Percentiles rank a stretch among this genome's conserved stretches.
Evolutionary conservation across 1,284 basidiomycete genomes (phyloP).

Genomic region (Cryptococcus sp.): DNA sequence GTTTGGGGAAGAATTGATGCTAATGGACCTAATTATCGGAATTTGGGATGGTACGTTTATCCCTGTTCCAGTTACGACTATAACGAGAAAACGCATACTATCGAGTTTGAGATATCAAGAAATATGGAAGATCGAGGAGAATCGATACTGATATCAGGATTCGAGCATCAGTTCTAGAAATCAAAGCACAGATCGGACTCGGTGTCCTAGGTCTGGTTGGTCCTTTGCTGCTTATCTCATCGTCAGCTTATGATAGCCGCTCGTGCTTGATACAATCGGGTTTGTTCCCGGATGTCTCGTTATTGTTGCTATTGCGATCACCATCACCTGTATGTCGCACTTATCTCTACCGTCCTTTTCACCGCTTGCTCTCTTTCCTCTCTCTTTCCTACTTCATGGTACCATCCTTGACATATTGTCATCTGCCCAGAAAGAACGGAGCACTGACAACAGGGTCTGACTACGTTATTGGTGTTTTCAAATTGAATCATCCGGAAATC

Average conservation of each 20-base stretch:
- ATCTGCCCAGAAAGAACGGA: background rate
- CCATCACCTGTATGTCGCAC: conserved; percentile 34
- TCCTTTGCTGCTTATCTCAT: background rate
- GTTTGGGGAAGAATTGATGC: conserved; percentile 40
- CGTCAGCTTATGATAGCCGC: conserved; percentile 10
- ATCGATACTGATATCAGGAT: conserved; percentile 18
- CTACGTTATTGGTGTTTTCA: conserved; percentile 14
- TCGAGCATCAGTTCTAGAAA: conserved; percentile 30
- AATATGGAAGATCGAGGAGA: too few relatives aligned
- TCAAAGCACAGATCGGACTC: conserved; percentile 35
- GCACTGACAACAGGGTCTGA: conserved; percentile 9
- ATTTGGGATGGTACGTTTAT: conserved; percentile 32
- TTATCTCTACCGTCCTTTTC: too few relatives aligned
- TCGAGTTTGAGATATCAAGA: too few relatives aligned
- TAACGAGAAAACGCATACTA: too few relatives aligned
- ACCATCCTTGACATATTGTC: conserved; percentile 1
- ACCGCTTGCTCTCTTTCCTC: too few relatives aligned
- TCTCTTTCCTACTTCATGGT: too few relatives aligned
- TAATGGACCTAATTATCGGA: conserved; percentile 39
- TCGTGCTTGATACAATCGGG: conserved; percentile 30
- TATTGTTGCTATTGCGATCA: conserved; percentile 36
- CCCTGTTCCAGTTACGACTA: too few relatives aligned
- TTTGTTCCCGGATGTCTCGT: conserved; percentile 37
- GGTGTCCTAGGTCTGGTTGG: conserved; percentile 36
- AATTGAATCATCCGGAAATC: conserved; percentile 18